Percentiles rank a stretch among this genome's conserved stretches.
phyloP scores from a whole-genome alignment of 257 asterid genomes.

The Forsythia viridissima region DNA sequence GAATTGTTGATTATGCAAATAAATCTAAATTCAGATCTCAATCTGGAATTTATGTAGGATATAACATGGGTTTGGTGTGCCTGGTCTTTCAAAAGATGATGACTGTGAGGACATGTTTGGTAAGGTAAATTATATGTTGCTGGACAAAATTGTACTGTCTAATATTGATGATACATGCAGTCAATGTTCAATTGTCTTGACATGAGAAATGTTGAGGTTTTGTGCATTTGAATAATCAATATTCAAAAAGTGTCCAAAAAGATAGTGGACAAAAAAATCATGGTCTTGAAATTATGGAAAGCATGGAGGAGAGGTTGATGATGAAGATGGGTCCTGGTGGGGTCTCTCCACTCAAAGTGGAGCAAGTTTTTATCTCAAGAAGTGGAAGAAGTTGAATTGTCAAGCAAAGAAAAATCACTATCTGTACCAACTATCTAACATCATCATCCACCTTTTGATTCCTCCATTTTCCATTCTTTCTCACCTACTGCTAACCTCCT shows the following conservation, averaged over 20 bases:
- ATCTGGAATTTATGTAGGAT: background rate
- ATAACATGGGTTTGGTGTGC: constrained; percentile 13
- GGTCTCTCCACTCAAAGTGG: constrained; percentile 51
- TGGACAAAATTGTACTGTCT: background rate
- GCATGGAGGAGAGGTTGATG: constrained; percentile 24
- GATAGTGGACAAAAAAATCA: constrained; percentile 9
- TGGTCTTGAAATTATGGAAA: constrained; percentile 25
- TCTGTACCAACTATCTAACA: constrained; percentile 37
- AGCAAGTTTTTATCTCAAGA: constrained; percentile 33
- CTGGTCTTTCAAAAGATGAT: constrained; percentile 17
- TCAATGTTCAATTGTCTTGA: background rate
- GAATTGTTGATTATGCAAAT: no score
- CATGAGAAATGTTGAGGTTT: background rate
- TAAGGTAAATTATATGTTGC: background rate
- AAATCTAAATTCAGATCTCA: background rate
- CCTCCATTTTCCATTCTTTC: constrained; percentile 30
- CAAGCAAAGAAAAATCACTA: constrained; percentile 57
- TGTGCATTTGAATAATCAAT: background rate
- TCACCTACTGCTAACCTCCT: constrained; percentile 42
- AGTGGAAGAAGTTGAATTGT: constrained; percentile 55
- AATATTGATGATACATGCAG: background rate
- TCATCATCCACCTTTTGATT: constrained; percentile 27
- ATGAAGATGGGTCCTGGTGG: constrained; percentile 35
- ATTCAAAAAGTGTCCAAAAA: constrained; percentile 22
- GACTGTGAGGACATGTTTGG: background rate